Base-by-base conservation (phyloP, 306 rosid species). In the Cucurbita maxima region DNA sequence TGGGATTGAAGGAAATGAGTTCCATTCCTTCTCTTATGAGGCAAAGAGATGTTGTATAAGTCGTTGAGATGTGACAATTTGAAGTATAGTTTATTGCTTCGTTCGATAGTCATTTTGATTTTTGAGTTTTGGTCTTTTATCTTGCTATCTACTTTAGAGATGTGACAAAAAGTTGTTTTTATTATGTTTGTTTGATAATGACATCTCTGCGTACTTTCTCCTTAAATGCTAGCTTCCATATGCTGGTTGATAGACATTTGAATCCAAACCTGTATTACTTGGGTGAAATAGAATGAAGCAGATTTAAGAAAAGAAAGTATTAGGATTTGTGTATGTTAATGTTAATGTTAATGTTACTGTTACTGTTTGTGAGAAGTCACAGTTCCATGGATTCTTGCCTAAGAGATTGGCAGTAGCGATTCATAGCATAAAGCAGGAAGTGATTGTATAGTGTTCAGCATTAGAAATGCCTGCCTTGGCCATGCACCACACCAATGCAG, bases 361-460 rank as follows among this genome's bases (percentile, higher is more conserved):
- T 50, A 96, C 99, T 15, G 96, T 77, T 76, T 94, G 95, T 58
- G 97, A 83, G 88, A 94, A 94, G 81, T 94, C 95, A 77, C 99
- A 94, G 79, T 91, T 87, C 87, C 87, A 81, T n/a, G 84, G 87
- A 62, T 81, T 75, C 71, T 74, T 87, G 14, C 80, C 87, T n/a
- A 72, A 71, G 50, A 4, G 78, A 79, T 37, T 94, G 99, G 78
- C 83, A 94, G 75, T 94, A 94, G 51, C 87, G 87, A 82, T 94
- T 94, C 97, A 94, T 94, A 78, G 96, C 96, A 81, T 76, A 94
- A 67, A n/a, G 99, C 82, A 59, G 96, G 87, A 73, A 89, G 98
- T 10, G 92, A 89, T n/a, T 77, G 72, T n/a, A n/a, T n/a, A n/a
- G n/a, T n/a, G 84, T 69, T 82, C 88, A 40, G 88, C 79, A 73